Percentiles rank a stretch among this genome's conserved stretches.
Conservation (phyloP, 1,284 basidiomycete species). For the Phlebopus sp. region DNA sequence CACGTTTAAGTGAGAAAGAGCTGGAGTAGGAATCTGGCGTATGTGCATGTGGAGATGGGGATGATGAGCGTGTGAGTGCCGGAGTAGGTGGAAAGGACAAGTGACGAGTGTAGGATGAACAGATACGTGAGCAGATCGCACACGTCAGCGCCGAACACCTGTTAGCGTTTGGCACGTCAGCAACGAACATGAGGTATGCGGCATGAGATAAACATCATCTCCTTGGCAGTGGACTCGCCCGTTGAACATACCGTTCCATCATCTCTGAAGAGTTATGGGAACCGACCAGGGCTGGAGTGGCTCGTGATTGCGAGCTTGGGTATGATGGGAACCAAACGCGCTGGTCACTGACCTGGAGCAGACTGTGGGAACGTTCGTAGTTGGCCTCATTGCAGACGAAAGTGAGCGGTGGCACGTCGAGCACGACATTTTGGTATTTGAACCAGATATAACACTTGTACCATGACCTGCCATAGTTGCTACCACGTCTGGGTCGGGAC, state of each 20-base stretch:
- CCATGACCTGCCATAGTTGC: neutral
- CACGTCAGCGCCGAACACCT: constrained; percentile 28
- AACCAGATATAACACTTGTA: too few relatives aligned
- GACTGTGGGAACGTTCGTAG: constrained; percentile 7
- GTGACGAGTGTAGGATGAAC: constrained; percentile 30
- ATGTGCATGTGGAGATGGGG: constrained; percentile 13
- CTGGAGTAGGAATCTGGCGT: constrained; percentile 4
- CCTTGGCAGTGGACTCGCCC: too few relatives aligned
- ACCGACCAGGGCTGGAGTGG: neutral
- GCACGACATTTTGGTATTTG: constrained; percentile 20
- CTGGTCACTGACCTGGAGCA: constrained; percentile 22
- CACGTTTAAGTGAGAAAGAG: constrained; percentile 24
- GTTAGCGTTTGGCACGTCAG: constrained; percentile 6
- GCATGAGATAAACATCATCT: neutral
- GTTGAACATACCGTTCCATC: too few relatives aligned
- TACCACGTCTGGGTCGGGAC: constrained; percentile 1
- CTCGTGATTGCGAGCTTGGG: neutral
- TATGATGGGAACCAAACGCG: neutral
- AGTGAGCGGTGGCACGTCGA: constrained; percentile 31
- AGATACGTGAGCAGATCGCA: constrained; percentile 28
- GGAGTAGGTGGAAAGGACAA: constrained; percentile 29
- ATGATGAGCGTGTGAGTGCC: constrained; percentile 32
- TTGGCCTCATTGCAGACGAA: constrained; percentile 16
- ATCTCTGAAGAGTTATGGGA: neutral
- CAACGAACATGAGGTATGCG: neutral